Conservation (phyloP, 768 basidiomycete genomes). For the Podaxis sp. region DNA sequence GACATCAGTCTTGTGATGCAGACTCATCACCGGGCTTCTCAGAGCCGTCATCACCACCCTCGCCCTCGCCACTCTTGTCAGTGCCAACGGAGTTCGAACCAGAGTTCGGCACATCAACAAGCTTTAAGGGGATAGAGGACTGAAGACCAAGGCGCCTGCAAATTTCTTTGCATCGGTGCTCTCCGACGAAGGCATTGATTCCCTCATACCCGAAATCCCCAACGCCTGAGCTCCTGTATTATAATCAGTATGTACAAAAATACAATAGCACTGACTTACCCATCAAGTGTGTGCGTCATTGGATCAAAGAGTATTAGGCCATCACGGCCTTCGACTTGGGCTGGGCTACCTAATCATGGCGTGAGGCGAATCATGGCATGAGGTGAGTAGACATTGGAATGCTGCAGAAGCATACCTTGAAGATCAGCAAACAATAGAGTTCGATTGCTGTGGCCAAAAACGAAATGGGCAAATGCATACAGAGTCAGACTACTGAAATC, state of each 20-base stretch:
- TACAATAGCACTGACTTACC: background rate
- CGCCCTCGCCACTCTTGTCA: too few species aligned
- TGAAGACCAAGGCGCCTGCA: background rate
- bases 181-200: background rate
- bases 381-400: background rate
- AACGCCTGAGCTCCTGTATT: background rate
- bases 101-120: too few species aligned
- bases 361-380: too few species aligned
- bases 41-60: too few species aligned
- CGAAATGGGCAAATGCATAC: background rate
- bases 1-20: too few species aligned
- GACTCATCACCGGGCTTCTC: too few species aligned
- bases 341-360: background rate
- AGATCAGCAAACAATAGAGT: background rate
- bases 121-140: too few species aligned
- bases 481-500: background rate
- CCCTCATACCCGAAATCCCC: background rate
- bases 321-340: background rate
- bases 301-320: background rate
- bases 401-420: background rate
- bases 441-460: background rate
- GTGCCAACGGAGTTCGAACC: too few species aligned
- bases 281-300: background rate
- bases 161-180: background rate
- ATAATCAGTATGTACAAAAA: background rate